Percentiles rank a stretch among this genome's conserved stretches.
Evolutionary conservation across 441 rosid genomes (phyloP).

Genomic region (Omphalea diandra): DNA sequence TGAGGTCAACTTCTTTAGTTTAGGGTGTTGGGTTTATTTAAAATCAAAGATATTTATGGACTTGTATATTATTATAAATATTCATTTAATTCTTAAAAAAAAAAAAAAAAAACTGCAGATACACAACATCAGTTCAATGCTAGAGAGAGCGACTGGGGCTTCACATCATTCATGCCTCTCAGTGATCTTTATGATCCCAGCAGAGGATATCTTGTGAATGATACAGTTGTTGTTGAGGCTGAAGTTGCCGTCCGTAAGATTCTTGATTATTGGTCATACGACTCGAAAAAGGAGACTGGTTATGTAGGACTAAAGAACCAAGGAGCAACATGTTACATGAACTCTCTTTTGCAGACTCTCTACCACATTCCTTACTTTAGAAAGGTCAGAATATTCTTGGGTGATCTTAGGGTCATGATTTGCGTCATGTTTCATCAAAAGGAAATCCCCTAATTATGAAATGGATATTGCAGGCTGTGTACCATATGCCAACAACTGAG

Average conservation of each 20-base stretch:
- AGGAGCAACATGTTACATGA: constrained; percentile 96
- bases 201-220: constrained; percentile 76
- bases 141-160: constrained; percentile 94
- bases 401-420: constrained; percentile 17
- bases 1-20: constrained; percentile 1
- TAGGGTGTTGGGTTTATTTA: neutral
- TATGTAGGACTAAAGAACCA: constrained; percentile 93
- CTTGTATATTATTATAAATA: neutral
- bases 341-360: constrained; percentile 78
- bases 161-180: constrained; percentile 89
- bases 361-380: constrained; percentile 86
- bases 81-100: constrained; percentile 13
- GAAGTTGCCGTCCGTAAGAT: constrained; percentile 77
- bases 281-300: constrained; percentile 94
- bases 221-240: constrained; percentile 73
- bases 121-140: constrained; percentile 90
- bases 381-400: constrained; percentile 49
- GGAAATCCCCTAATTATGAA: constrained; percentile 28
- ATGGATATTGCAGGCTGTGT: constrained; percentile 66
- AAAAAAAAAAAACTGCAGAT: constrained; percentile 46
- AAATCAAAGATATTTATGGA: neutral
- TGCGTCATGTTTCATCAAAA: constrained; percentile 1
- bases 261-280: constrained; percentile 81
- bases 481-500: constrained; percentile 97
- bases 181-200: constrained; percentile 77